Conservation (phyloP, 225 moss, liverwort and hornwort species). For the Polytrichum formosum region DNA sequence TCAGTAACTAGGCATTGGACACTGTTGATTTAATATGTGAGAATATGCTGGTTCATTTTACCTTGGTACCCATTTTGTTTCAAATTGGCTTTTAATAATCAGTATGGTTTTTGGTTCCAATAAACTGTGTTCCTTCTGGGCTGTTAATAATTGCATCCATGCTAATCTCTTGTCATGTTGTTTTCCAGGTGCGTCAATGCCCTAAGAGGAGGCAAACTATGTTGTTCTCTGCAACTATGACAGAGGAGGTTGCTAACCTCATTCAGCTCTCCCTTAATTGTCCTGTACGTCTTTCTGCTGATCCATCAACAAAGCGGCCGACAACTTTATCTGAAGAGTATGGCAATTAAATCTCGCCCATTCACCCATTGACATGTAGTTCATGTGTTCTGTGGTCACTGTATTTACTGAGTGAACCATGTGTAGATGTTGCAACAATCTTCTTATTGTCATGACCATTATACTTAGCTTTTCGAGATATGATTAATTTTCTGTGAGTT, state of each 20-base stretch:
- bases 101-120: background rate
- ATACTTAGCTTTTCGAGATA: background rate
- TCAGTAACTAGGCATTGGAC: conserved; percentile 21
- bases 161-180: background rate
- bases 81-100: background rate
- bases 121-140: background rate
- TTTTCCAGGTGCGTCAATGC: conserved; percentile 79
- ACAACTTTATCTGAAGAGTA: conserved; percentile 91
- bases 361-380: background rate
- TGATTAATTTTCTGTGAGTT: background rate
- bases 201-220: conserved; percentile 90
- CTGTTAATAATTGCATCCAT: background rate
- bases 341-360: background rate
- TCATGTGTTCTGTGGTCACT: background rate
- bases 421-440: background rate
- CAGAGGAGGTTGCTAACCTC: conserved; percentile 74
- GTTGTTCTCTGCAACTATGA: conserved; percentile 99
- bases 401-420: no score
- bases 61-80: background rate
- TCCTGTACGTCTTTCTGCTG: conserved; percentile 94
- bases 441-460: background rate
- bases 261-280: conserved; percentile 80
- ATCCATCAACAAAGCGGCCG: conserved; percentile 89
- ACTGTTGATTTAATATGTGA: background rate
- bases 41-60: background rate